These are phyloP conservation scores for Tricholoma saponaceum DNA, from an alignment of 768 basidiomycete species.

Conservation along the genomic window DNA sequence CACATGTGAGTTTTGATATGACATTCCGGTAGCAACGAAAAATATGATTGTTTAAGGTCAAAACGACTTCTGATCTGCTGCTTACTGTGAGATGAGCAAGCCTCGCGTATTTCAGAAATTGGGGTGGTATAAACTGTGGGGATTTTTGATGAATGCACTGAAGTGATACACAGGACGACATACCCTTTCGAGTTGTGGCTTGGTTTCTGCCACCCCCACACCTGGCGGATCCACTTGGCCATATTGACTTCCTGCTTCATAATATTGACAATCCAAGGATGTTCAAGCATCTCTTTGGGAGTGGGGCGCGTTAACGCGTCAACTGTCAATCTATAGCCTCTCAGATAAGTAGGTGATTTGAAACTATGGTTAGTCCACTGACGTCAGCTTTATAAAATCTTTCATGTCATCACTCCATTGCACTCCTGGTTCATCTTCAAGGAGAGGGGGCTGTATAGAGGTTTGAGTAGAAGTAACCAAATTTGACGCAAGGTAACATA, in stretches of 20 bases:
- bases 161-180: no score
- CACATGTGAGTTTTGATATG: no score
- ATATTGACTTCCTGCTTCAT: conserved; percentile 86
- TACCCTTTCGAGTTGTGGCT: conserved; percentile 39
- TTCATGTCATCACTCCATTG: conserved; percentile 86
- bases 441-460: conserved; percentile 62
- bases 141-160: no score
- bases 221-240: conserved; percentile 83
- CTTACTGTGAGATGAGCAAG: no score
- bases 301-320: conserved; percentile 68
- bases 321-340: conserved; percentile 40
- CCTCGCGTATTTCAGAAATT: no score
- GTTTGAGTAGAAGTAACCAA: conserved; percentile 14
- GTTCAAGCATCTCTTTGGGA: conserved; percentile 77
- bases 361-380: conserved; percentile 25
- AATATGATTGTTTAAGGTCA: no score
- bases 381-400: conserved; percentile 87
- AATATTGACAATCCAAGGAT: conserved; percentile 75
- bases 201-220: conserved; percentile 73
- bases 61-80: no score
- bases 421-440: conserved; percentile 68
- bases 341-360: background rate
- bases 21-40: no score
- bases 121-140: no score
- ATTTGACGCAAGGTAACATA: conserved; percentile 25